Evolutionary conservation across 495 filamentous ascomycete species (phyloP), one percentile per base, ranked within the genome.

Genomic region (Chlorociboria aeruginascens): DNA sequence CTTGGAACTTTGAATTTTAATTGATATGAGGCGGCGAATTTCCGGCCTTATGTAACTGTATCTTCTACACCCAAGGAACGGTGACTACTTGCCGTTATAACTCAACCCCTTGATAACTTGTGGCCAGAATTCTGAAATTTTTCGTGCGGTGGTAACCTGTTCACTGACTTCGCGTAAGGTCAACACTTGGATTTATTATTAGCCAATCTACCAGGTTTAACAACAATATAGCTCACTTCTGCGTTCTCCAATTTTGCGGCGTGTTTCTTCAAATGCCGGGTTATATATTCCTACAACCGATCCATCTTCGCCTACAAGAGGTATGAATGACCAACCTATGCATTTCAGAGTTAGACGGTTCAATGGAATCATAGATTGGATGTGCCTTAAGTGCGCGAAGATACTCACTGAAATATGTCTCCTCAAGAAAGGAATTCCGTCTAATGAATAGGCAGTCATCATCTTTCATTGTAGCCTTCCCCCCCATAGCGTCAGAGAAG

Each of bases 391-490:
- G 20, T 25, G 20, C 20, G 4, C 4, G 4, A 25, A 25, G 20
- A 25, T 2, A 25, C 20, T 25, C 20, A 25, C 20, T 74, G 60
- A 84, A 84, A 55, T 77, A 83, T 0, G 78, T 74, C 59, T 86
- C 82, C 61, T 86, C 82, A 7, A 82, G 52, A 43, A 69, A 81
- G 3, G 70, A 71, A 40, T 76, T 67, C 12, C 82, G 69, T 39
- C 67, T 68, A 14, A 85, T 64, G 55, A 84, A 83, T 3, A 85
- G 61, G 41, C 71, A 70, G 56, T 85, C 82, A 55, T 85, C 81
- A 52, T 85, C 74, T 57, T 85, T 85, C 81, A 85, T 82, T 6
- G 76, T 85, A 3, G 81, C 78, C 57, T 81, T 71, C 3, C 81
- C 82, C 29, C 65, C 50, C 55, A 65, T 69, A 0, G 81, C 82